Percentiles rank a stretch among this genome's conserved stretches.
phyloP scores from a whole-genome alignment of 106 monocot genomes.

The Dioscorea dumetorum region DNA sequence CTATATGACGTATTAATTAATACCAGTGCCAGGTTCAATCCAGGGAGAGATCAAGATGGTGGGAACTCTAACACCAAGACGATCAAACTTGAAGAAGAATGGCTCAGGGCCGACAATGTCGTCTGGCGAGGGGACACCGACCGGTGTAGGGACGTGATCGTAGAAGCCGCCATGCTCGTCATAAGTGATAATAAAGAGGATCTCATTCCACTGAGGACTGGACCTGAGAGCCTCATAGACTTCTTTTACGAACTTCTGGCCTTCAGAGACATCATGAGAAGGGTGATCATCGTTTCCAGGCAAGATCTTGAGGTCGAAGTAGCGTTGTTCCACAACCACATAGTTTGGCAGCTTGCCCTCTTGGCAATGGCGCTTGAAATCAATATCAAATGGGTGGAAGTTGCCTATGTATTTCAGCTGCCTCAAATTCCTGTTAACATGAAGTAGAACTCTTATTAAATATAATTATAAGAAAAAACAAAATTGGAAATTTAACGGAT shows the following conservation, averaged over 20 bases:
- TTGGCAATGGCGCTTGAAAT: slow-evolving; percentile 71
- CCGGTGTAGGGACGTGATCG: slow-evolving; percentile 79
- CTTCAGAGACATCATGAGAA: slow-evolving; percentile 79
- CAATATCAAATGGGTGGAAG: slow-evolving; percentile 77
- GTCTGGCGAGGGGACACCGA: slow-evolving; percentile 74
- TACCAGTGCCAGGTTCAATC: slow-evolving; percentile 76
- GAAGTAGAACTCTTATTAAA: too few species aligned
- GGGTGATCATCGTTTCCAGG: slow-evolving; percentile 96
- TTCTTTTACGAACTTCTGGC: slow-evolving; percentile 80
- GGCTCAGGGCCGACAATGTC: slow-evolving; percentile 63
- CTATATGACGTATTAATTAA: neutral
- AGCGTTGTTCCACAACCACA: slow-evolving; percentile 86
- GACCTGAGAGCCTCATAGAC: slow-evolving; percentile 89
- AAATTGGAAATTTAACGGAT: too few species aligned
- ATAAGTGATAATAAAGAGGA: slow-evolving; percentile 70
- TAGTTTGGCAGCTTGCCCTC: slow-evolving; percentile 94
- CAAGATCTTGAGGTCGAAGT: slow-evolving; percentile 68
- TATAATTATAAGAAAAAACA: too few species aligned
- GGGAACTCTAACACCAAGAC: slow-evolving; percentile 82
- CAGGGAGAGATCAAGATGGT: slow-evolving; percentile 83
- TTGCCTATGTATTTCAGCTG: slow-evolving; percentile 47
- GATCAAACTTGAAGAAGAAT: slow-evolving; percentile 74
- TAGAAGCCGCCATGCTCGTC: slow-evolving; percentile 97
- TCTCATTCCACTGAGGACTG: slow-evolving; percentile 87
- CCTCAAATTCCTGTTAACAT: slow-evolving; percentile 52